Evolutionary conservation across 1,139 yeast genomes (phyloP), one percentile per base, ranked within the genome.

Genomic region (Pichiaceae sp.): DNA sequence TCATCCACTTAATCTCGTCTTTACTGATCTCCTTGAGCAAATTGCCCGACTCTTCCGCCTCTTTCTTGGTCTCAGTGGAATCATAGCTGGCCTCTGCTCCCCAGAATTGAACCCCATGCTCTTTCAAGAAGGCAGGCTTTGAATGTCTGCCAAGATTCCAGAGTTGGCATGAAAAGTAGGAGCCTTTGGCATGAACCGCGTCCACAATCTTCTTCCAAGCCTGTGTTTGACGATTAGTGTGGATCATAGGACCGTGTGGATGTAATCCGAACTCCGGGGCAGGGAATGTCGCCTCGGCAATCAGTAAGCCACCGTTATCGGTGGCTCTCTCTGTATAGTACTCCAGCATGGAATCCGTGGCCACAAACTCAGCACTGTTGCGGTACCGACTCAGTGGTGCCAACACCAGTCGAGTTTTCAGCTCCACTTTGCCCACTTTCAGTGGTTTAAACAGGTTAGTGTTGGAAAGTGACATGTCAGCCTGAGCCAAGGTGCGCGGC

Each of bases 71-170:
- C 1, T 59, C 67, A 3, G 62, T 63, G 45, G 63, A 54, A 38
- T 49, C 62, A 19, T 60, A 53, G 18, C 66, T 41, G 3, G 72
- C 60, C 20, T 76, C 66, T 4, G 81, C 74, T 3, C 66, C 77
- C 18, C 69, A 63, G 3, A 67, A 47, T 19, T 64, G 54, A 17
- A 47, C 42, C 3, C 68, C 68, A 31, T 46, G 42, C 32, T 52
- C 48, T 37, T 71, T 69, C 46, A 70, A 52, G 21, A 58, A 48
- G 4, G 48, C 57, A 8, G 79, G 68, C 41, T 52, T 60, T 5
- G 73, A 75, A 30, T 62, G 63, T 53, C 83, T 64, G 35, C 86
- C 87, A 37, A 76, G 53, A 32, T 62, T 66, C 80, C 82, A 77
- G 32, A 81, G 50, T 57, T 82, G 91, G 31, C 66, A 49, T 40